A percentile compares a stretch with the other conserved stretches of the same genome.
phyloP scores from a whole-genome alignment of 2,329 filamentous ascomycete genomes.

The Gremmenia infestans region DNA sequence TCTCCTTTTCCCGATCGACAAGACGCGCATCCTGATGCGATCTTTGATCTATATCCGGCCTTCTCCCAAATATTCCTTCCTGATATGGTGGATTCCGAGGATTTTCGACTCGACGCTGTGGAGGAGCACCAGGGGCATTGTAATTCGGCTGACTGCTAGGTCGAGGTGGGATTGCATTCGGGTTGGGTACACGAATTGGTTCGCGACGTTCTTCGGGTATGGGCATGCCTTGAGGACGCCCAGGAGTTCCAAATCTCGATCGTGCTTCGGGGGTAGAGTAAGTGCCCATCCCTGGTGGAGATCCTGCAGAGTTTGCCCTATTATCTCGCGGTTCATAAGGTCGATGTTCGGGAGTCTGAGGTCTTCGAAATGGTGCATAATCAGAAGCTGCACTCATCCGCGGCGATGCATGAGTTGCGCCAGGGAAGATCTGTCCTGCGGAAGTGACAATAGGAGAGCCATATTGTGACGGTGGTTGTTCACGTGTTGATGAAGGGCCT shows the following conservation, averaged over 20 bases:
- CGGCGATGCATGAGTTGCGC: slow-evolving; percentile 35
- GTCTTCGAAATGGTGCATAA: slow-evolving; percentile 58
- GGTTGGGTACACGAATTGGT: slow-evolving; percentile 24
- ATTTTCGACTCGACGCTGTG: slow-evolving; percentile 42
- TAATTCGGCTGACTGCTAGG: slow-evolving; percentile 31
- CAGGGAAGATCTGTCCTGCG: slow-evolving; percentile 35
- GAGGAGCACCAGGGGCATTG: slow-evolving; percentile 27
- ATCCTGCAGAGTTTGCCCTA: slow-evolving; percentile 33
- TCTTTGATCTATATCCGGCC: slow-evolving; percentile 13
- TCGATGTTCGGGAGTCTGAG: slow-evolving; percentile 68
- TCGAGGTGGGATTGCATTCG: slow-evolving; percentile 27
- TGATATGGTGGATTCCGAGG: slow-evolving; percentile 12
- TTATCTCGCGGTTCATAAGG: slow-evolving; percentile 44
- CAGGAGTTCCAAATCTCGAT: slow-evolving; percentile 51
- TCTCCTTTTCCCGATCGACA: slow-evolving; percentile 16
- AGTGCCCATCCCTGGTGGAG: slow-evolving; percentile 37
- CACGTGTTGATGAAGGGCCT: slow-evolving; percentile 41
- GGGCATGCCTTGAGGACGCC: slow-evolving; percentile 40
- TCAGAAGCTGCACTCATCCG: slow-evolving; percentile 43
- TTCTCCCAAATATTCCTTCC: slow-evolving; percentile 21
- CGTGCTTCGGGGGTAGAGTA: slow-evolving; percentile 52
- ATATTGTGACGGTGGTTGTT: slow-evolving; percentile 43
- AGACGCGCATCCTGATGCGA: slow-evolving; percentile 1
- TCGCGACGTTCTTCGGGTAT: slow-evolving; percentile 44
- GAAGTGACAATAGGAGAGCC: slow-evolving; percentile 38